Evolutionary conservation across 441 rosid species (phyloP), one percentile per base, ranked within the genome.

Genomic region (Omphalea diandra): DNA sequence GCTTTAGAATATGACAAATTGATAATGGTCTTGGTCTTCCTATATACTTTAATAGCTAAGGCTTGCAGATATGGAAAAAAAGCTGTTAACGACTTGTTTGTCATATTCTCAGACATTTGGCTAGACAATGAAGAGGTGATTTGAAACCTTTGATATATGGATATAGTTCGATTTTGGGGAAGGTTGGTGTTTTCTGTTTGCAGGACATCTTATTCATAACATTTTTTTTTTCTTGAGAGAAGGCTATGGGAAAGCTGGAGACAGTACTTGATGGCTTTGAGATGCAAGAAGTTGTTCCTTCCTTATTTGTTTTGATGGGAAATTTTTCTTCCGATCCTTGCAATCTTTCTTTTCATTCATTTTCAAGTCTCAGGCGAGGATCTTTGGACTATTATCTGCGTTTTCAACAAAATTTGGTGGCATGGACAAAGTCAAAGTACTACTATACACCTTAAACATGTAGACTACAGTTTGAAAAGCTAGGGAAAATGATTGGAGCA

Each of bases 221-320:
- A 62, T 24, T 68, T n/a, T 82, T 65, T n/a, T 85, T 87, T 65
- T 79, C 73, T 73, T 68, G 83, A 72, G 92, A 87, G 86, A 85
- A 91, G 97, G 86, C 71, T 75, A 82, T 91, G 83, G 80, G 70
- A 76, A 94, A 90, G 95, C 82, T 94, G 82, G 87, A 81, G 84
- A 81, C 68, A 9, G 89, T 94, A 73, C 87, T 94, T 35, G 57
- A 82, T 70, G 97, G 97, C 69, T 94, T 84, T 83, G 97, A 87
- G 84, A 76, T 70, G 63, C 90, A 82, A 78, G 92, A 87, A 81
- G 87, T 86, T 55, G 92, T 89, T 76, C 98, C 97, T 65, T 90
- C 97, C 50, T 85, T 94, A 59, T 92, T 95, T 83, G 96, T 95
- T 65, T 90, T 95, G 74, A 89, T 95, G 98, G 98, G 98, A 36